Evolutionary conservation across 805 yeast species (phyloP), one percentile per base, ranked within the genome.

Genomic region (Wickerhamiella parazyma): DNA sequence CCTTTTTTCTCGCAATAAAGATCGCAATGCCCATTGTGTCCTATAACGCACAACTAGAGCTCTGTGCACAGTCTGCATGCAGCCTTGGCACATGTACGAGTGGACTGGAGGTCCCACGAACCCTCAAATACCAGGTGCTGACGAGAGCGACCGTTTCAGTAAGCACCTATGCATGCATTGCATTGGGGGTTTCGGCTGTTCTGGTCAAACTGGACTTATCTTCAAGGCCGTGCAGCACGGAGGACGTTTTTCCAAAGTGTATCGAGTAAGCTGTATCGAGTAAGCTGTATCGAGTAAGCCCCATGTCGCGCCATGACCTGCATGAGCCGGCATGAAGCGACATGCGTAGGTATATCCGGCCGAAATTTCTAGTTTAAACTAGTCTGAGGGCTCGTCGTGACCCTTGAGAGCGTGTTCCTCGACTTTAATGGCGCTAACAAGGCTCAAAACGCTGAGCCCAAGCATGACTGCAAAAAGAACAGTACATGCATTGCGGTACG

Each of bases 401-500:
- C 31, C 31, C 31, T 28, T 28, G 31, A 28, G 31, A 3, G 12
- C 14, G 16, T 12, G 12, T n/a, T 28, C 16, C 16, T 28, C 7
- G n/a, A 28, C 12, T 28, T 28, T 14, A 2, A 28, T 7, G 8
- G 31, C 12, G 6, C 12, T 4, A 14, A 28, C 31, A n/a, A 28
- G n/a, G 31, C 31, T 28, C 8, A 28, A 7, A 16, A n/a, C 16
- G 14, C 14, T n/a, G 16, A 28, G 31, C 6, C 16, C 31, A 16
- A 28, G 31, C 31, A 28, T 28, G 14, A 16, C 7, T 2, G 51
- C 49, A 44, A 76, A 66, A 0, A 78, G 75, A 1, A 69, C 67
- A 34, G 64, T 67, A 28, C 74, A 66, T 1, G 77, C 77, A 17
- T 53, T 33, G 21, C 57, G 64, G 55, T 77, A 78, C 3, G 76